Percentiles rank a stretch among this genome's conserved stretches.
Conservation (phyloP, 2,329 filamentous ascomycete species). For the Exophiala alcalophila region DNA sequence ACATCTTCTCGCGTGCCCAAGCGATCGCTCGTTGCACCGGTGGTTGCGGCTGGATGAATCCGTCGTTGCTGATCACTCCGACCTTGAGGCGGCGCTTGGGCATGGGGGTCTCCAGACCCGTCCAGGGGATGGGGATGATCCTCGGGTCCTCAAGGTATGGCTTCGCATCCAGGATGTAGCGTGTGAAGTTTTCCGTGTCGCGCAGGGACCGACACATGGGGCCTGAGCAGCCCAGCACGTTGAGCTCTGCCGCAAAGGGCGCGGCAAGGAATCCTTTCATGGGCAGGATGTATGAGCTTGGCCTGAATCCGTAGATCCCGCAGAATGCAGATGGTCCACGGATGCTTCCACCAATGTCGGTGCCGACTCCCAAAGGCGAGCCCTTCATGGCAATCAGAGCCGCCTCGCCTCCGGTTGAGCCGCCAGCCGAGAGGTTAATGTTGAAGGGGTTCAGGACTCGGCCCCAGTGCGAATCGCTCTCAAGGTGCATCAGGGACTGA, state of each 20-base stretch:
- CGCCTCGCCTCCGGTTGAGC: conserved; percentile 57
- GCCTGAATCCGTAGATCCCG: conserved; percentile 41
- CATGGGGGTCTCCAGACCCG: conserved; percentile 19
- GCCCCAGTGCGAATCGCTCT: conserved; percentile 35
- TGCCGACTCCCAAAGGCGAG: conserved; percentile 54
- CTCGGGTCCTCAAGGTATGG: conserved; percentile 56
- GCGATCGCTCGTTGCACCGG: conserved; percentile 54
- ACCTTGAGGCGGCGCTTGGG: conserved; percentile 45
- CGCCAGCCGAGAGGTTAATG: conserved; percentile 50
- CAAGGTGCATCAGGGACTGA: conserved; percentile 35
- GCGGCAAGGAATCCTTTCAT: conserved; percentile 13
- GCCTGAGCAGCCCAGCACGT: conserved; percentile 14
- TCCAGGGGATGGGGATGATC: conserved; percentile 51
- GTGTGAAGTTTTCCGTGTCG: conserved; percentile 47
- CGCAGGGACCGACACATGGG: conserved; percentile 39
- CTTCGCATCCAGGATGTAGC: conserved; percentile 40
- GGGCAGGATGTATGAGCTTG: conserved; percentile 44
- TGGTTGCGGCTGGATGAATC: conserved; percentile 62
- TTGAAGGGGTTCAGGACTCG: conserved; percentile 55
- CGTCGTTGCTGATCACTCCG: conserved; percentile 64
- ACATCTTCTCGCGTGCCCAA: conserved; percentile 38
- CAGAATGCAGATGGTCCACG: conserved; percentile 41
- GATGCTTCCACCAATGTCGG: conserved; percentile 49
- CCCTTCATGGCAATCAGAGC: conserved; percentile 53
- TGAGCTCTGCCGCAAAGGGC: conserved; percentile 18